Base-by-base conservation (phyloP, 2,329 filamentous ascomycete genomes). In the Penicillium fuscoglaucum region DNA sequence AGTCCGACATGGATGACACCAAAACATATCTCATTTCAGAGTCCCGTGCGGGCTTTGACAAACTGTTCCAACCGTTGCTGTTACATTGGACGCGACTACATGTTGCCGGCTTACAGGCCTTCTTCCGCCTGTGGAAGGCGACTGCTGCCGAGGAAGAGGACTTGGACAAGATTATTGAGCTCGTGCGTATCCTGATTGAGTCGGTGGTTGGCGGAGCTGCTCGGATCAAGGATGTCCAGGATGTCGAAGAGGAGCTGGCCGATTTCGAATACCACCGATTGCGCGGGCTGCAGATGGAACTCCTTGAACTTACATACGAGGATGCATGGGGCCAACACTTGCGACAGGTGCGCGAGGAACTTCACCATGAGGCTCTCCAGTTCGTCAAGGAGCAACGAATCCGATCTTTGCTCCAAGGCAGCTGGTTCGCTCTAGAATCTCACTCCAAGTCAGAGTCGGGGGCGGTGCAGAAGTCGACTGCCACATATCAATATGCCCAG, bases 301-400 rank as follows among this genome's bases (percentile, higher is more conserved):
- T 97, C 12, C 80, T 98, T 5, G 91, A 96, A 72, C 80, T 95
- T 63, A 90, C 91, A 0, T 98, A 98, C 70, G 93, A 98, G 73
- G 91, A 96, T 72, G 90, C 90, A 49, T 99, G 95, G 95, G 93
- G 93, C 13, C 86, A 90, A 61, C 92, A 98, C 75, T 82, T 99
- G 29, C 85, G 85, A 63, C 91, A 95, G 76, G 90, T 96, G n/a
- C 89, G 92, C 35, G 91, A 97, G 55, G 91, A 96, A 73, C 82
- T 98, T 45, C 90, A 91, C 66, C 87, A 93, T 68, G 95, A 99
- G 75, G 92, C 93, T 12, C 79, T 97, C 54, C 91, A 96, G 69
- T 99, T 99, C 70, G 90, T 98, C 76, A 97, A 96, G 76, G 95
- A 99, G 77, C 95, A 99, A 75, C 87, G 95, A 39, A 90, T 98